Conservation (phyloP, 306 rosid species). For the Nissolia schottii region DNA sequence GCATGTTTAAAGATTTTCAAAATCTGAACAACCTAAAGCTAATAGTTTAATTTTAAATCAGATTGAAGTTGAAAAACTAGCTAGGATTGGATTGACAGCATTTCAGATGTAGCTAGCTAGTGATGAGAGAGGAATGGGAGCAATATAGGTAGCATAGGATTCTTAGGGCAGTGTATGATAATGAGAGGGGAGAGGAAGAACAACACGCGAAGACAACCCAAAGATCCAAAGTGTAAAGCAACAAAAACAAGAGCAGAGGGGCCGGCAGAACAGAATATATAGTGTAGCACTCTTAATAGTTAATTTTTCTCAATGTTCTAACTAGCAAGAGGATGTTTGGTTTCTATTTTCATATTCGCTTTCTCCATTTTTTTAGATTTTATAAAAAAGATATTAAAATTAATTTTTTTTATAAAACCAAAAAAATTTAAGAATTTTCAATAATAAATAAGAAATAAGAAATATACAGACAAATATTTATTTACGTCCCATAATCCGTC, state of each 20-base stretch:
- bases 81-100: constrained; percentile 24
- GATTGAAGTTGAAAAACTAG: not conserved
- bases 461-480: too few species aligned
- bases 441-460: too few species aligned
- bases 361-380: too few species aligned
- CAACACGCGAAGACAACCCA: constrained; percentile 29
- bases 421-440: too few species aligned
- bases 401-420: too few species aligned
- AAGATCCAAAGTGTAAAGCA: constrained; percentile 36
- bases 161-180: constrained; percentile 28
- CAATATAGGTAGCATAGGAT: constrained; percentile 27
- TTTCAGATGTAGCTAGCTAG: constrained; percentile 5
- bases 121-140: constrained; percentile 6
- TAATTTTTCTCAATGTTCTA: not conserved
- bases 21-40: not conserved
- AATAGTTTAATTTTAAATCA: constrained; percentile 16
- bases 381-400: too few species aligned
- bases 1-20: not conserved
- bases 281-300: not conserved
- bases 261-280: not conserved
- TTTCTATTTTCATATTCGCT: not conserved
- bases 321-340: too few species aligned
- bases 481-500: too few species aligned
- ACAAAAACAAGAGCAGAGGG: constrained; percentile 1
- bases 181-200: constrained; percentile 23